Evolutionary conservation across 208 protist species (phyloP), one percentile per base, ranked within the genome.

Genomic region (Trypanosoma lewisi): DNA sequence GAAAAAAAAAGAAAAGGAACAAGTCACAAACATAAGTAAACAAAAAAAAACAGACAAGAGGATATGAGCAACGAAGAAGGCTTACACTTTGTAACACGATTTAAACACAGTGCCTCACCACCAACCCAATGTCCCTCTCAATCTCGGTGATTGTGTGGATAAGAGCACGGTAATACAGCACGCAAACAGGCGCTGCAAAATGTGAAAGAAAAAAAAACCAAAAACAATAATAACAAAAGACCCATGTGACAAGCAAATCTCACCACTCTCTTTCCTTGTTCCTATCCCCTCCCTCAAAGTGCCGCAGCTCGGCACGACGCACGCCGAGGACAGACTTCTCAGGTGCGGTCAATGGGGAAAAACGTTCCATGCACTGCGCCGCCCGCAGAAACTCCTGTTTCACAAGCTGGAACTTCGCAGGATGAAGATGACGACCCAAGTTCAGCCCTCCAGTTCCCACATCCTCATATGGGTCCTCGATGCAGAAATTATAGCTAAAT

Each of bases 391-490:
- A 92, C 68, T 95, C 86, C 62, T 93, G 85, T 72, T 93, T 93
- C 28, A 95, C 89, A 49, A 91, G 67, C 64, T 90, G 79, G 58
- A 95, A 95, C 78, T 95, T 95, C 6, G 86, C 85, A 4, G 67
- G 74, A 70, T 95, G 89, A 37, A 95, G 71, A 63, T 93, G 87
- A 16, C 89, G 86, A 12, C 89, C 89, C 8, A 95, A 69, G 68
- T 95, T 95, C 28, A 95, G 80, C 4, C 89, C 89, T 4, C 89
- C 89, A 0, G 57, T 77, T 30, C 86, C 87, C 28, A 93, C 80
- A 57, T 95, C 86, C 61, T 95, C 89, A 62, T 95, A 95, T 12
- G 89, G 89, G 58, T 95, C 89, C 63, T 95, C 89, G 47, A 95
- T 92, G 48, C 86, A 77, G 11, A 95, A 65, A 45, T 81, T 61